phyloP scores from a whole-genome alignment of 1,284 basidiomycete species.

The Veloporphyrellus conicus region DNA sequence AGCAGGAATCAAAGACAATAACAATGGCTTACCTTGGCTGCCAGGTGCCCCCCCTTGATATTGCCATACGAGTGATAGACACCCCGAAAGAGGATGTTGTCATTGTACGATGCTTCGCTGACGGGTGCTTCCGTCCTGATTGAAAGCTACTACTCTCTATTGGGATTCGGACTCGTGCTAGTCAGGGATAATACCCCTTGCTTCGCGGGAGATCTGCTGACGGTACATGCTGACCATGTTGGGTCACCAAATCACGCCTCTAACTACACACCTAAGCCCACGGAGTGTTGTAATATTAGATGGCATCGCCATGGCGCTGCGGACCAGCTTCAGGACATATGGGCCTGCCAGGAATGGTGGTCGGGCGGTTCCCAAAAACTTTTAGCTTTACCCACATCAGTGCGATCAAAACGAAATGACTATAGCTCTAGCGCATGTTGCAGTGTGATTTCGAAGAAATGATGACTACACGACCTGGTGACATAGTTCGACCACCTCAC shows the following conservation, averaged over 20 bases:
- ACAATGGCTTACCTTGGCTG: constrained; percentile 19
- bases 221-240: neutral
- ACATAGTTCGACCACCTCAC: constrained; percentile 11
- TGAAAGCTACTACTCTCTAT: constrained; percentile 6
- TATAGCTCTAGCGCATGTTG: constrained; percentile 5
- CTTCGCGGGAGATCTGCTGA: constrained; percentile 1
- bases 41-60: constrained; percentile 10
- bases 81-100: neutral
- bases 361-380: neutral
- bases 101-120: constrained; percentile 7
- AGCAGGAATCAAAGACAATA: constrained; percentile 20
- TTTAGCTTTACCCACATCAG: neutral
- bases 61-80: constrained; percentile 11
- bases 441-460: constrained; percentile 4
- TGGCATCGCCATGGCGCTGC: neutral
- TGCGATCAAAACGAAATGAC: neutral
- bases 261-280: neutral
- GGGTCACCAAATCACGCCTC: neutral
- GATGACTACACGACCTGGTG: constrained; percentile 26
- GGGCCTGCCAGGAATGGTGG: too few species aligned
- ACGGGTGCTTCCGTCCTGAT: constrained; percentile 1
- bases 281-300: neutral
- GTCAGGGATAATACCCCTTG: neutral
- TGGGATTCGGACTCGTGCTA: constrained; percentile 2
- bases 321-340: neutral